Base-by-base conservation (phyloP, 2,329 filamentous ascomycete species). In the Talaromyces sp. region DNA sequence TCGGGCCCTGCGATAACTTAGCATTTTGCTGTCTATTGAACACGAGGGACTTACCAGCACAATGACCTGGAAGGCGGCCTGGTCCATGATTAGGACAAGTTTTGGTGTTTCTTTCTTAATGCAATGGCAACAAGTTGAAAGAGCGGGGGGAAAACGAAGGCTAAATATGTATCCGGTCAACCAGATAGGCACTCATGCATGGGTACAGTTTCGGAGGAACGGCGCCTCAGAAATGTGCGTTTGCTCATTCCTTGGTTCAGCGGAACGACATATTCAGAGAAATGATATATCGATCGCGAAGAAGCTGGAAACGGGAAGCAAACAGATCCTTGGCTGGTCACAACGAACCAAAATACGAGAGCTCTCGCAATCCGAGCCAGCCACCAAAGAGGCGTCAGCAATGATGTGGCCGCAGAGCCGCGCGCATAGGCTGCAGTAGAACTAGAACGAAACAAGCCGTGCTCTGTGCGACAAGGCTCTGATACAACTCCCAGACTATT, bases 21-120 rank as follows among this genome's bases (percentile, higher is more conserved):
- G 40, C n/a, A 56, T 27, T 59, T 18, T 30, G 44, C 28, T 10
- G n/a, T 6, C 3, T 12, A 65, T 62, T 42, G 61, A 56, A 33
- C n/a, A 23, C 23, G 8, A 28, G 57, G 42, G 59, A 61, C 60
- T 80, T 79, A 92, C 89, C 80, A 92, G 75, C 63, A 92, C 82
- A 77, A 91, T 90, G 54, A 92, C 87, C 76, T 92, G 88, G 76
- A 92, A 78, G 47, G 85, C 85, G 73, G 85, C 66, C 33, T 66
- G 68, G 18, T 70, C 65, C 61, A 62, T 62, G 36, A 18, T 27
- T 47, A n/a, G 42, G 42, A 44, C 27, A 14, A 9, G 16, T 47
- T 18, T 23, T 47, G n/a, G 2, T 31, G 23, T 33, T 53, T 53
- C 12, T n/a, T 53, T 53, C 27, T 53, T 7, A 31, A 53, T 31